A percentile compares a stretch with the other conserved stretches of the same genome.
phyloP scores from a whole-genome alignment of 75 land plant species.

The Chamaecyparis obtusa region DNA sequence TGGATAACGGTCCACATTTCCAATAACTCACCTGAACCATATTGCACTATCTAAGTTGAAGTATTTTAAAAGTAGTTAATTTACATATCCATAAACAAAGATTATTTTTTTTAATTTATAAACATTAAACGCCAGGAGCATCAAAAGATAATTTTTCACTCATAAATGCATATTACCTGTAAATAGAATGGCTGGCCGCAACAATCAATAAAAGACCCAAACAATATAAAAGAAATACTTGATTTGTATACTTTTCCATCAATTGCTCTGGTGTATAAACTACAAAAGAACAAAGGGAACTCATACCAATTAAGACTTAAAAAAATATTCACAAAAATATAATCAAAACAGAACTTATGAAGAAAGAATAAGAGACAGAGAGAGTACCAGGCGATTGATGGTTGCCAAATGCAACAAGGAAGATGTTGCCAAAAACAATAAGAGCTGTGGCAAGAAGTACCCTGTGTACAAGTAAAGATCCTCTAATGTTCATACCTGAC shows the following conservation, averaged over 20 bases:
- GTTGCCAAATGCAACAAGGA: slow-evolving; percentile 98
- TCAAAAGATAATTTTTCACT: slow-evolving; percentile 33
- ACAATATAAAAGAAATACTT: slow-evolving; percentile 79
- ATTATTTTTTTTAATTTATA: neutral
- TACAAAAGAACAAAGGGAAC: slow-evolving; percentile 25
- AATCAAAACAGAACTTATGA: neutral
- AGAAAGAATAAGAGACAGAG: slow-evolving; percentile 4
- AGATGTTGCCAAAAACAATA: slow-evolving; percentile 89
- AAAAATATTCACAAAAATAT: neutral
- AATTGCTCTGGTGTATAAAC: slow-evolving; percentile 96
- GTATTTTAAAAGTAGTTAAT: neutral
- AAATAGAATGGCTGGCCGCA: slow-evolving; percentile 60
- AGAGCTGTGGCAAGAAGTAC: slow-evolving; percentile 83
- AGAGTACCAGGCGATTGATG: slow-evolving; percentile 84
- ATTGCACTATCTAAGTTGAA: neutral
- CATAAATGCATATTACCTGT: slow-evolving; percentile 78
- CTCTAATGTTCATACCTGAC: slow-evolving; percentile 8
- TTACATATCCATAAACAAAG: slow-evolving; percentile 4
- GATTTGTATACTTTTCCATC: slow-evolving; percentile 77
- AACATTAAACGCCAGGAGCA: neutral
- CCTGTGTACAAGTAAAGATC: slow-evolving; percentile 37
- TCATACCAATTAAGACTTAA: neutral
- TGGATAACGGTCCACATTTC: neutral
- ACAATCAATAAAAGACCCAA: slow-evolving; percentile 66
- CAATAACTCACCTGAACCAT: neutral